Evolutionary conservation across 169 alveolate genomes (phyloP).

Genomic region (Amoebophrya sp.): DNA sequence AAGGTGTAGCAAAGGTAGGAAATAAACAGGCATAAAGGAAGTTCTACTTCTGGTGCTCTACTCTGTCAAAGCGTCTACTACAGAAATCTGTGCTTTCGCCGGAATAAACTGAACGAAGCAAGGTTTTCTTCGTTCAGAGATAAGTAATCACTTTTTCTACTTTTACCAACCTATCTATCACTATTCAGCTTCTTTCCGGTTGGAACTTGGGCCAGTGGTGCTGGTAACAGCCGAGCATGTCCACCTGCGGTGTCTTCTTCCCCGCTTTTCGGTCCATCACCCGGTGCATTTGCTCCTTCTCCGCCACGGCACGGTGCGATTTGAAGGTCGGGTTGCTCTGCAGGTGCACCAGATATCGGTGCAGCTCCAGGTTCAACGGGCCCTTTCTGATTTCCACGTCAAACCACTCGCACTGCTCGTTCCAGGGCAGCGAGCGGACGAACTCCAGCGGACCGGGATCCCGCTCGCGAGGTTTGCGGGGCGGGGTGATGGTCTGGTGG

Average conservation of each 20-base stretch:
- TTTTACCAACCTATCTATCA: too few species aligned
- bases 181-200: too few species aligned
- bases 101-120: too few species aligned
- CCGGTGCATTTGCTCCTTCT: neutral
- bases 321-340: neutral
- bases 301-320: neutral
- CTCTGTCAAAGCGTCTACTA: too few species aligned
- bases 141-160: too few species aligned
- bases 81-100: too few species aligned
- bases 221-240: neutral
- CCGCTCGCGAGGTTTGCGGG: neutral
- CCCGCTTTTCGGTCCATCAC: neutral
- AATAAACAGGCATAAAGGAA: too few species aligned
- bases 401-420: neutral
- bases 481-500: neutral
- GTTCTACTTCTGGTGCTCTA: too few species aligned
- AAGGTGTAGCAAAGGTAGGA: too few species aligned
- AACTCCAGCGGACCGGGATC: neutral
- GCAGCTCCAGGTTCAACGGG: neutral
- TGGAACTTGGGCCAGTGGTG: neutral
- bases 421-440: neutral
- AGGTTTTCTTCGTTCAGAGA: too few species aligned
- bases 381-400: neutral
- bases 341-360: neutral
- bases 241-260: neutral